These are phyloP conservation scores for Magnaporthiopsis poae DNA, from an alignment of 2,329 filamentous ascomycete genomes.

Conservation along the genomic window DNA sequence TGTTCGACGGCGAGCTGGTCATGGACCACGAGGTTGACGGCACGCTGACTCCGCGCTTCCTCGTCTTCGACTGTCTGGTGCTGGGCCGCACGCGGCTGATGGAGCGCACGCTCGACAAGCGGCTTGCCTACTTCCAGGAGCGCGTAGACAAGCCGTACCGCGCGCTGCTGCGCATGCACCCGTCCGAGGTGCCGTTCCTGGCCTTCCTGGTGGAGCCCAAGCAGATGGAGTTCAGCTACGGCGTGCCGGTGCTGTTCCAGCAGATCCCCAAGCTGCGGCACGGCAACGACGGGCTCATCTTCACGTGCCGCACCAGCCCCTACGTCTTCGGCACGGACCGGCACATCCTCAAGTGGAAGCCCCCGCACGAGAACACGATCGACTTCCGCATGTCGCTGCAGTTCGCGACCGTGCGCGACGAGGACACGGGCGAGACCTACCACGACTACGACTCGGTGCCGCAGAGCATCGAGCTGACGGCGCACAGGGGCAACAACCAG, in stretches of 20 bases:
- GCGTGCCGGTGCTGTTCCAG: constrained; percentile 83
- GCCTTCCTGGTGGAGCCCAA: constrained; percentile 82
- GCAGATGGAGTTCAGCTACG: constrained; percentile 79
- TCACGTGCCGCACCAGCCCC: constrained; percentile 79
- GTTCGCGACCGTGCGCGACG: constrained; percentile 61
- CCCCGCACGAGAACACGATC: constrained; percentile 85
- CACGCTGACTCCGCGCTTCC: constrained; percentile 61
- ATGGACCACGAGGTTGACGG: constrained; percentile 66
- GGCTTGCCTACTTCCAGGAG: constrained; percentile 75
- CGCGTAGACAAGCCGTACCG: constrained; percentile 64
- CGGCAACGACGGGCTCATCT: constrained; percentile 93
- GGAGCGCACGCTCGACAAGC: constrained; percentile 73
- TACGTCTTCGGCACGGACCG: constrained; percentile 87
- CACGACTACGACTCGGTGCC: constrained; percentile 74
- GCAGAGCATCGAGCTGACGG: constrained; percentile 54
- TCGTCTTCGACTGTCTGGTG: constrained; percentile 88
- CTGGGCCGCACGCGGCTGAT: constrained; percentile 69
- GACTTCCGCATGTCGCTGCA: constrained; percentile 75
- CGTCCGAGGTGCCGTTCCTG: constrained; percentile 58
- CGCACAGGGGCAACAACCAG: constrained; percentile 52
- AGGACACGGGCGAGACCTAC: constrained; percentile 55
- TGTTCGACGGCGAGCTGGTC: constrained; percentile 90
- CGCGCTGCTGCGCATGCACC: constrained; percentile 52
- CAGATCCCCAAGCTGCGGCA: constrained; percentile 75
- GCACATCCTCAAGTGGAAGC: constrained; percentile 97